Base-by-base conservation (phyloP, 306 rosid genomes). In the Castanospermum australe region DNA sequence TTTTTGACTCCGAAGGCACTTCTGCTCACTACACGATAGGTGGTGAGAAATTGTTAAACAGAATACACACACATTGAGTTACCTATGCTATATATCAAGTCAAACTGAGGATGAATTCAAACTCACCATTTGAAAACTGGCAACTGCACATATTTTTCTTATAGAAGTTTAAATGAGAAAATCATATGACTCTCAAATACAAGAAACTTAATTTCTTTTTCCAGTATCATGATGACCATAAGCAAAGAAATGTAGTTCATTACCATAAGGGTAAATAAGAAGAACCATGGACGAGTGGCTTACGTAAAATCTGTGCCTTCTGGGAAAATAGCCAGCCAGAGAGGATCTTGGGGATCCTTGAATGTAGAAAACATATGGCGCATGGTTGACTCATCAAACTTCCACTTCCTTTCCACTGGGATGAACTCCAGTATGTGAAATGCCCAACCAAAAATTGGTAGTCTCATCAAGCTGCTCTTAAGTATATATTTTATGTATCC, bases 281-380 rank as follows among this genome's bases (percentile, higher is more conserved):
- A 62, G 62, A 68, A 61, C 45, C 1, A 25, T 81, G 77, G 76
- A 60, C 44, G 39, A 21, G 69, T 20, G 52, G 59, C 87, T 90
- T 87, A 90, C 97, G 90, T 90, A 80, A 76, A 92, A 84, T 92
- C 95, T 13, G 97, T 92, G 86, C 97, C 97, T 86, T 92, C 97
- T 4, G 97, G 97, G 84, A 92, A 90, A 76, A 92, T 89, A n/a
- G 90, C 93, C 78, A 92, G 95, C 97, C 93, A 92, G 28, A 92
- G 95, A 57, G 90, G 89, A 83, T 87, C 93, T 71, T 25, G 81
- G 8, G 91, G 88, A 87, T 92, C 91, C 63, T 84, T 84, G 70
- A 90, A 83, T 33, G 93, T 90, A 33, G 95, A 88, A 87, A 92
- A 92, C 93, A 92, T 90, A 12, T 11, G 80, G 68, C 63, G 88